Evolutionary conservation across 148 eudicot species (phyloP), one percentile per base, ranked within the genome.

Genomic region (Persicaria tinctoria): DNA sequence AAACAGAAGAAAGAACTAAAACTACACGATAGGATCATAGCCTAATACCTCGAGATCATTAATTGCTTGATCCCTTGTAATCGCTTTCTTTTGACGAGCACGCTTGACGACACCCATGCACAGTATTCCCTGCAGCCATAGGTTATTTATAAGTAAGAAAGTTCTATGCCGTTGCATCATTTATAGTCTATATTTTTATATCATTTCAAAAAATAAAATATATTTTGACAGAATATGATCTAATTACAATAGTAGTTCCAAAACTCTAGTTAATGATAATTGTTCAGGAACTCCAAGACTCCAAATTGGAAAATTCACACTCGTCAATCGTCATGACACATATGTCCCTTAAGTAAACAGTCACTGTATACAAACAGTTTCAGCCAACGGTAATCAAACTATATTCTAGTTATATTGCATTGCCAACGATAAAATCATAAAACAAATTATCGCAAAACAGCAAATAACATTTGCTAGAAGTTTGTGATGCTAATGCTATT

Each of bases 81-180:
- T 76, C 85, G 87, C 88, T 83, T 90, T 83, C 79, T 85, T 80
- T 82, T 86, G 89, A 60, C 91, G 96, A 82, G 89, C 85, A 80
- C 98, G 97, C 82, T 92, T 95, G 77, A 92, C 74, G 71, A 53
- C 54, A n/a, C 98, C 98, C 81, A 95, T 86, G 83, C 98, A 95
- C 11, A 93, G 76, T 64, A 93, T 32, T 84, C 97, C 98, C 98
- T 93, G 84, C 73, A 76, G 75, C 54, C 11, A 8, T 16, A 46
- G 51, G 3, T 46, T 5, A 41, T 12, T 38, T 68, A 53, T 12
- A 68, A 68, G 47, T 68, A 11, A 23, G 6, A 16, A 54, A 14
- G 6, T 16, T 54, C 6, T 16, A 32, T 32, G 41, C 41, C 41
- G 41, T 0, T 32, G 41, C 41, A 32, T 32, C 41, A 32, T 32